Evolutionary conservation across 2,329 filamentous ascomycete species (phyloP).

Genomic region (Phialocephala subalpina): DNA sequence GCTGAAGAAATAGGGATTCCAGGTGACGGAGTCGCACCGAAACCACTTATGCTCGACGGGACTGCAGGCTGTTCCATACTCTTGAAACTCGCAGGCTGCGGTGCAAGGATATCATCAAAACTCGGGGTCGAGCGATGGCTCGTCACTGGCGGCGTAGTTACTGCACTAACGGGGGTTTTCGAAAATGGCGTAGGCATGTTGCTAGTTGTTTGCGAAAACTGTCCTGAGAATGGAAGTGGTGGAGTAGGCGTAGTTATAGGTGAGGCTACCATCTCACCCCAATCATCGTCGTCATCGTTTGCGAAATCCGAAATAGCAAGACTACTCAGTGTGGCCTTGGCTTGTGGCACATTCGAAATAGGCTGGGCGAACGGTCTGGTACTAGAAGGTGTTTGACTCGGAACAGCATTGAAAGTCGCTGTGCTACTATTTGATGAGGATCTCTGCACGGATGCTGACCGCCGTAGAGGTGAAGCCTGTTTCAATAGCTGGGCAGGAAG

Average conservation of each 20-base stretch:
- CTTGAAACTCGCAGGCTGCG: background rate
- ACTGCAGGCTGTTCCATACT: background rate
- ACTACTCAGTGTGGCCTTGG: background rate
- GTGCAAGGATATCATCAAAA: conserved; percentile 19
- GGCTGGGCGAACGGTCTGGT: background rate
- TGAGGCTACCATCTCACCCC: conserved; percentile 49
- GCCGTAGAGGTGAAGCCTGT: background rate
- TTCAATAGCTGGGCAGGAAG: background rate
- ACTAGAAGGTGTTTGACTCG: background rate
- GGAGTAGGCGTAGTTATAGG: conserved; percentile 35
- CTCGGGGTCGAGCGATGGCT: conserved; percentile 19
- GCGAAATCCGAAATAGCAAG: conserved; percentile 17
- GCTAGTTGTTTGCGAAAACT: conserved; percentile 4
- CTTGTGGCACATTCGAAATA: background rate
- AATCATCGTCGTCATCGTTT: conserved; percentile 46
- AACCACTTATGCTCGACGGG: background rate
- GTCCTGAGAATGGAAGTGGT: conserved; percentile 16
- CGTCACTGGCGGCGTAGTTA: background rate
- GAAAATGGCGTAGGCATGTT: background rate
- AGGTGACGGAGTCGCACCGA: background rate
- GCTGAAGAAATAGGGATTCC: background rate
- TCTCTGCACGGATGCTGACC: background rate
- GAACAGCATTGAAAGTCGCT: background rate
- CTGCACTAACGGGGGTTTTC: background rate
- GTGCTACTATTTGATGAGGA: background rate